Evolutionary conservation across 345 rosid genomes (phyloP).

Genomic region (Salix udensis): DNA sequence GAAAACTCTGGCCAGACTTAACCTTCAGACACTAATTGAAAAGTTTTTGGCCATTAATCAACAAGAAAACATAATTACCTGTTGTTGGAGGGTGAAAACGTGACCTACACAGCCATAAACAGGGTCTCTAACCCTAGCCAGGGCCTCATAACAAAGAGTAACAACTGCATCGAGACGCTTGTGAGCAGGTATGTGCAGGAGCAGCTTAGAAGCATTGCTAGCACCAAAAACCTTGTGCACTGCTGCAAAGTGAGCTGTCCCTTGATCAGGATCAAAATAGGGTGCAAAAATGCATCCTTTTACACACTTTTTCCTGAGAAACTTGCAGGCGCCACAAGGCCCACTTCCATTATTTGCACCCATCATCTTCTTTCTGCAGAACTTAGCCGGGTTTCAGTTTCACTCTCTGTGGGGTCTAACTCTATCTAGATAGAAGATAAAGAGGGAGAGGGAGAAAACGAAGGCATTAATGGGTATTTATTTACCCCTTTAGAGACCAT

Average conservation of each 20-base stretch:
- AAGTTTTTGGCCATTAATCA: background rate
- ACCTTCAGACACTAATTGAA: background rate
- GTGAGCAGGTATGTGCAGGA: conserved; percentile 52
- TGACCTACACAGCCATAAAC: conserved; percentile 79
- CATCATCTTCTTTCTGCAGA: background rate
- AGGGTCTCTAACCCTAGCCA: conserved; percentile 78
- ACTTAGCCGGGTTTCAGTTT: background rate
- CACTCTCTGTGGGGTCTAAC: background rate
- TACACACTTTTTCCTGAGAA: conserved; percentile 73
- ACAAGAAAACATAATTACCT: conserved; percentile 24
- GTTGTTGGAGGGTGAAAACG: conserved; percentile 75
- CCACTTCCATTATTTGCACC: conserved; percentile 38
- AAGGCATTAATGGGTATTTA: conserved; percentile 15
- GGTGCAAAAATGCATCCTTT: conserved; percentile 83
- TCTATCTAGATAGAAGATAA: background rate
- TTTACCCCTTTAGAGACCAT: background rate
- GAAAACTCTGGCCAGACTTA: background rate
- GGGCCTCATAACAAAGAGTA: conserved; percentile 77
- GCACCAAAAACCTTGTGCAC: conserved; percentile 94
- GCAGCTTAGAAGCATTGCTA: conserved; percentile 83
- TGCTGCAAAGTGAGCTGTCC: conserved; percentile 69
- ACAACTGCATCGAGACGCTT: conserved; percentile 73
- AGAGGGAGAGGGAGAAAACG: background rate
- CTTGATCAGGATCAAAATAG: conserved; percentile 84
- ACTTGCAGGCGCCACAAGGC: conserved; percentile 93